phyloP scores from a whole-genome alignment of 163 green algal genomes.

The Coccomyxa subellipsoidea region DNA sequence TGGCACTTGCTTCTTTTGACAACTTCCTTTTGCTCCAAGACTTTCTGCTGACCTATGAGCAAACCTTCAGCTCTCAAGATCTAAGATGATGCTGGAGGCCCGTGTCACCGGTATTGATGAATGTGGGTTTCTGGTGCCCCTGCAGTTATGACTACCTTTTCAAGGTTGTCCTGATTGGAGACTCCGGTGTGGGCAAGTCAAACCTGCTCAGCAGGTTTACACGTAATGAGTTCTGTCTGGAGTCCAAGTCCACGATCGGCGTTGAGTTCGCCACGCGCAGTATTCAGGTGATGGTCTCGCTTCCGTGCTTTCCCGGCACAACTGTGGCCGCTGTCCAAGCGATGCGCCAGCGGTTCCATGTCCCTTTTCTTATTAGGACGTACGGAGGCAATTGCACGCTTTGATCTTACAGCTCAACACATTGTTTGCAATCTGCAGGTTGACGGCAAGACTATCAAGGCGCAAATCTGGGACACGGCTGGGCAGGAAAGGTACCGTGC shows the following conservation, averaged over 20 bases:
- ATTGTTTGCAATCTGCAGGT: constrained; percentile 65
- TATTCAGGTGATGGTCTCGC: constrained; percentile 23
- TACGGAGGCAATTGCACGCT: neutral
- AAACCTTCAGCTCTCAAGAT: neutral
- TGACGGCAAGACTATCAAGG: constrained; percentile 99
- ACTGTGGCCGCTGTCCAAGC: neutral
- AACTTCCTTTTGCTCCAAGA: constrained; percentile 2
- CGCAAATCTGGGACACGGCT: constrained; percentile 99
- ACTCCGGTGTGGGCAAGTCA: constrained; percentile 97
- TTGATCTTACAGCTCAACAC: too few relatives aligned
- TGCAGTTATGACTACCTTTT: constrained; percentile 82
- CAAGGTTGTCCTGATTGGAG: constrained; percentile 98
- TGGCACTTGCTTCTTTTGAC: neutral
- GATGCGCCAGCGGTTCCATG: neutral
- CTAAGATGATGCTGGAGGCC: neutral
- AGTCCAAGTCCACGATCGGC: constrained; percentile 98
- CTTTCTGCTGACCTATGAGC: neutral
- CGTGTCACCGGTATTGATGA: neutral
- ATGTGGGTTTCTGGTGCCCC: neutral
- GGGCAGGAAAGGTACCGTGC: constrained; percentile 92
- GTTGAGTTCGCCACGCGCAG: constrained; percentile 95
- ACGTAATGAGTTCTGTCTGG: constrained; percentile 98
- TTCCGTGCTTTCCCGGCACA: neutral
- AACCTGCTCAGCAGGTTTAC: constrained; percentile 99
- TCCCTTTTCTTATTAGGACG: neutral